These are phyloP conservation scores for Tolypocladium ovalisporum DNA, from an alignment of 2,329 filamentous ascomycete genomes.

Conservation along the genomic window DNA sequence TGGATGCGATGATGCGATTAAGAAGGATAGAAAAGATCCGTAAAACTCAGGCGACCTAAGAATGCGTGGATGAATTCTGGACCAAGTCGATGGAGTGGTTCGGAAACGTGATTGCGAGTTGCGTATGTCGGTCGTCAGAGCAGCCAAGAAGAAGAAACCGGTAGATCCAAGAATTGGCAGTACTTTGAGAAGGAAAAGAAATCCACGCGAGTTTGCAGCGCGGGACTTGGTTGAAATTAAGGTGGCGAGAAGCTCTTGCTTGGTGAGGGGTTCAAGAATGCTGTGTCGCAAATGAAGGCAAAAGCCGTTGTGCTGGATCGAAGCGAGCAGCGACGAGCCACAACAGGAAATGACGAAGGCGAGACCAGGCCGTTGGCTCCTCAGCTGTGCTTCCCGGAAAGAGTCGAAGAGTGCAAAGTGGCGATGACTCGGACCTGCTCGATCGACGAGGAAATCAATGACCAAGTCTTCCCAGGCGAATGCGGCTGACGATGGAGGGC, in stretches of 20 bases:
- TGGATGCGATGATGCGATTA: slow-evolving; percentile 1
- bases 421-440: background rate
- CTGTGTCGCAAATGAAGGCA: background rate
- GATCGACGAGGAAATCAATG: background rate
- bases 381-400: too few species aligned
- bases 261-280: background rate
- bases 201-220: background rate
- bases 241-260: background rate
- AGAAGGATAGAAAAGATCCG: slow-evolving; percentile 4
- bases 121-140: background rate
- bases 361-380: too few species aligned
- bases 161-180: background rate
- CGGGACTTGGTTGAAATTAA: background rate
- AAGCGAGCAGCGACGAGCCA: too few species aligned
- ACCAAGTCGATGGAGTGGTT: background rate
- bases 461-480: background rate
- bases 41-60: background rate
- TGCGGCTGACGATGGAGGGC: background rate
- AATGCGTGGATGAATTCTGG: background rate
- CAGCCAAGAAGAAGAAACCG: slow-evolving; percentile 1
- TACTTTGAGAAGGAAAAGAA: background rate
- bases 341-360: background rate
- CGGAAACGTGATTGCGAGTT: background rate
- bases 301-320: background rate
- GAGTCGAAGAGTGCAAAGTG: background rate